Evolutionary conservation across 441 rosid species (phyloP), one percentile per base, ranked within the genome.

Genomic region (Melastoma candidum): DNA sequence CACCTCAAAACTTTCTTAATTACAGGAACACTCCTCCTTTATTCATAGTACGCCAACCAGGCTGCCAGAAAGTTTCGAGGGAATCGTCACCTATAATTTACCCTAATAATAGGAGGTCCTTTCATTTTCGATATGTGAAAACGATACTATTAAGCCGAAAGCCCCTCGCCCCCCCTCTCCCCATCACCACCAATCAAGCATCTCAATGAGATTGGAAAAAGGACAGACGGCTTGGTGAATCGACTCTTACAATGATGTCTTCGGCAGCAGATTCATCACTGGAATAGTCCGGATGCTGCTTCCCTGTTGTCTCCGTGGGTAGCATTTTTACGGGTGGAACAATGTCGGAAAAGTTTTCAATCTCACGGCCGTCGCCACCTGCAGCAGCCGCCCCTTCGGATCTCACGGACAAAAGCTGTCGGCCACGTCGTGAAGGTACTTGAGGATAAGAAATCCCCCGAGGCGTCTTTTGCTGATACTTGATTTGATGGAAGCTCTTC

Each of bases 141-240:
- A 17, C 22, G 22, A 17, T 17, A 17, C 22, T 17, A 17, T 17
- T 17, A 17, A 17, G 22, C 22, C 22, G 22, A 17, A 17, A 17
- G 22, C 22, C 22, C 22, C 22, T 17, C 22, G 0, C 22, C 22
- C 22, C 22, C 22, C 22, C 22, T 17, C 22, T 17, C 22, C 22
- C 22, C 22, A 17, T 0, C 22, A 17, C 22, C 22, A 17, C 22
- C 22, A 17, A 17, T 17, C 22, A 29, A 29, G 8, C 54, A 14
- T 44, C 64, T 72, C 61, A 70, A 32, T 72, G 55, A 53, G 65
- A 70, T 14, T 70, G 72, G 17, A 11, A 66, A 57, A 78, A 78
- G 26, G 87, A 78, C 26, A 81, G 80, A 26, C 46, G 51, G 65
- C 86, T 87, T 0, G 90, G 96, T 0, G 96, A 84, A 78, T 87